phyloP scores from a whole-genome alignment of 495 filamentous ascomycete species.

The Platismatia glauca region DNA sequence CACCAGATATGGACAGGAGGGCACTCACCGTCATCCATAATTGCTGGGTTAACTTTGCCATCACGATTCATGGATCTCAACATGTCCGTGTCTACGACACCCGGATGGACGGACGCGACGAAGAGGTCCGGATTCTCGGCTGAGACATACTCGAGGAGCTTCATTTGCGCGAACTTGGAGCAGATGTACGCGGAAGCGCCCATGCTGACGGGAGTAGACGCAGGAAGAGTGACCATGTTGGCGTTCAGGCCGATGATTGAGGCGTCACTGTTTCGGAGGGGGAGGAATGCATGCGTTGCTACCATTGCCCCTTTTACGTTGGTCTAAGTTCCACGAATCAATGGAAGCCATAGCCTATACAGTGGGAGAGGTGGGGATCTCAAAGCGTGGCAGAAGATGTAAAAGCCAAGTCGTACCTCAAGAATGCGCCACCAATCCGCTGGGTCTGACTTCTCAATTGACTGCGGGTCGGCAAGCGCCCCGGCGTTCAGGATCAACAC shows the following conservation, averaged over 20 bases:
- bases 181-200: conserved; percentile 30
- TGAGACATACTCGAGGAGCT: conserved; percentile 34
- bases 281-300: conserved; percentile 28
- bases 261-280: conserved; percentile 20
- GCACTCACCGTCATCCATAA: conserved; percentile 14
- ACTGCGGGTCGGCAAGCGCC: conserved; percentile 15
- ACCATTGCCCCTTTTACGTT: conserved; percentile 32
- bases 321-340: conserved; percentile 7
- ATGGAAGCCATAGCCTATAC: neutral
- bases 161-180: conserved; percentile 33
- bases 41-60: conserved; percentile 5
- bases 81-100: conserved; percentile 32
- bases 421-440: conserved; percentile 27
- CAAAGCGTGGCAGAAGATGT: neutral
- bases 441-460: conserved; percentile 23
- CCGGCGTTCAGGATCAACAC: conserved; percentile 34
- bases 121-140: conserved; percentile 35
- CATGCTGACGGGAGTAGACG: conserved; percentile 26
- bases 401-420: conserved; percentile 12
- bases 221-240: conserved; percentile 29
- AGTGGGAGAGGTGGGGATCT: neutral
- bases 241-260: conserved; percentile 19
- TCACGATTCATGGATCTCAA: neutral
- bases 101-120: conserved; percentile 34
- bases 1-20: neutral